phyloP scores from a whole-genome alignment of 257 asterid genomes.

The Fraxinus excelsior region DNA sequence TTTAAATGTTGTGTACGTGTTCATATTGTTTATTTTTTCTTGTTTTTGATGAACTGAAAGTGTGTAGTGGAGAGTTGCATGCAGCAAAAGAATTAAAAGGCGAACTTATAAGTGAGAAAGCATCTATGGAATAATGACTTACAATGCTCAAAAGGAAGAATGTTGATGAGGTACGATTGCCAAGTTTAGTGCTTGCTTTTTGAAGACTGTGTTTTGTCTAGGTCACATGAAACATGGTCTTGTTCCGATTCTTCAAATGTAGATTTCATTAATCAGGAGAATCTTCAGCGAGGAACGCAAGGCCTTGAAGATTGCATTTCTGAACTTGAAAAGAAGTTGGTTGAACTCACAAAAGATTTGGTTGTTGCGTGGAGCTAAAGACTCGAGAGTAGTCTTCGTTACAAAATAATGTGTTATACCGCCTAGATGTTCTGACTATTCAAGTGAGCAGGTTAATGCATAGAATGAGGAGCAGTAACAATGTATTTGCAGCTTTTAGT shows the following conservation, averaged over 20 bases:
- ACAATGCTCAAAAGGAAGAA: conserved; percentile 64
- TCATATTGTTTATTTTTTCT: background rate
- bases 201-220: conserved; percentile 4
- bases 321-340: conserved; percentile 80
- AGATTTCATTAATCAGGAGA: conserved; percentile 56
- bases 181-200: conserved; percentile 11
- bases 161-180: conserved; percentile 53
- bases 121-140: conserved; percentile 63
- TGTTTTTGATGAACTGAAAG: conserved; percentile 62
- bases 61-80: conserved; percentile 64
- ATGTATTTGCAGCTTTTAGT: no score
- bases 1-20: background rate
- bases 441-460: no score
- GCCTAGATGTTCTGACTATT: no score
- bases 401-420: conserved; percentile 48
- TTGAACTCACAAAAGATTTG: conserved; percentile 55
- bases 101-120: conserved; percentile 65
- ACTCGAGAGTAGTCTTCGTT: conserved; percentile 60
- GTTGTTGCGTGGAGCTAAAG: conserved; percentile 55
- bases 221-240: conserved; percentile 16
- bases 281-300: conserved; percentile 70
- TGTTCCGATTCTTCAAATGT: conserved; percentile 28
- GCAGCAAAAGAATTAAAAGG: conserved; percentile 69
- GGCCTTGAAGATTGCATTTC: conserved; percentile 50
- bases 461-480: no score